Base-by-base conservation (phyloP, 2,329 filamentous ascomycete genomes). In the Claviceps digitariae region DNA sequence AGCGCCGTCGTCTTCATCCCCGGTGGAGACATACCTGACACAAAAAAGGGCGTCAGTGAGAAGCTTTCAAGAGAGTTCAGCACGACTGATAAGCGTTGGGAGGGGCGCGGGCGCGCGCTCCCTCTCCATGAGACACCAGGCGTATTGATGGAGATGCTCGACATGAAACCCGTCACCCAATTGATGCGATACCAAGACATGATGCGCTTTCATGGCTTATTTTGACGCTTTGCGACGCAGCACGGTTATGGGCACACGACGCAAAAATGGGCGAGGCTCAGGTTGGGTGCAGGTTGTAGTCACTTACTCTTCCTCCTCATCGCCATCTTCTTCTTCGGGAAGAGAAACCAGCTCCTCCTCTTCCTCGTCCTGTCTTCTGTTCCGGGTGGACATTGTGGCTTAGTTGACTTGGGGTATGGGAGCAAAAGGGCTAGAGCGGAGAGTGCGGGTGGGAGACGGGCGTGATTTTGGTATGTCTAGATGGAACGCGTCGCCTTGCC, bases 311-410 rank as follows among this genome's bases (percentile, higher is more conserved):
- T 77, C 74, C 63, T 77, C 75, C 61, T 77, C 74, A 61, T 75
- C 73, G 45, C 70, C 73, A 55, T 75, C 73, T 48, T 72, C 73
- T 48, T 72, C 74, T 56, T 76, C 75, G 52, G 75, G 75, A 52
- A 78, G 73, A 56, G 75, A 76, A 56, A 78, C 72, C 36, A 78
- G 74, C 67, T 77, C 74, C 55, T 77, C 74, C 63, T 75, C 72
- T 58, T 76, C 74, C 25, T 86, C 83, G 50, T 85, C 73, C 60
- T 74, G 72, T 70, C 75, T 76, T 70, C 74, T 74, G 74, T 78
- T 78, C 62, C 75, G 74, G 61, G 69, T 66, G 55, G 73, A 71
- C 72, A 76, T 76, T 57, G 54, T 67, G 54, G 27, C n/a, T 50
- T 25, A 20, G 13, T 51, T 51, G n/a, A n/a, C 15, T 27, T 40